A percentile compares a stretch with the other conserved stretches of the same genome.
Conservation (phyloP, 805 yeast genomes). For the Hanseniaspora occidentalis region DNA sequence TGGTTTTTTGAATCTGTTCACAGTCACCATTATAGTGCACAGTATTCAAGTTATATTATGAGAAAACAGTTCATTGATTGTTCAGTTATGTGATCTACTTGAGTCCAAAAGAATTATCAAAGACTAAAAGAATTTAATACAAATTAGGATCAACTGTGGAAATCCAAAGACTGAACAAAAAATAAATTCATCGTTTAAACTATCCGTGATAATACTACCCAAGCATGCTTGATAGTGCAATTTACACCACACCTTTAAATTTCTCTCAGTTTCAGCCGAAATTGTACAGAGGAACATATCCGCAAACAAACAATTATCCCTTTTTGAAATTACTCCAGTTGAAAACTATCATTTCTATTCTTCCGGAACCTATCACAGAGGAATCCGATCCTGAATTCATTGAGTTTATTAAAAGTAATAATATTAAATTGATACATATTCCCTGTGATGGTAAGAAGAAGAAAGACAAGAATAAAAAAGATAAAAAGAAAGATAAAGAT, state of each 20-base stretch:
- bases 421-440: constrained; percentile 57
- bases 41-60: too few species aligned
- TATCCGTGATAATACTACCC: background rate
- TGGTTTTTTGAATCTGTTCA: too few species aligned
- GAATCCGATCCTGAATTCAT: constrained; percentile 38
- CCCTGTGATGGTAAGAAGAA: constrained; percentile 39
- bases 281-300: constrained; percentile 78
- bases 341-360: constrained; percentile 62
- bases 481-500: constrained; percentile 10
- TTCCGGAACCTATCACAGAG: constrained; percentile 58
- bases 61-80: too few species aligned
- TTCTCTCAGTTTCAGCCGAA: constrained; percentile 60
- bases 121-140: too few species aligned
- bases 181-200: too few species aligned
- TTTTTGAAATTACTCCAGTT: constrained; percentile 55
- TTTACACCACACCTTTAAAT: constrained; percentile 59
- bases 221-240: background rate
- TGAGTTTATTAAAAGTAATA: constrained; percentile 38
- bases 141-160: too few species aligned
- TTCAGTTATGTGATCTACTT: too few species aligned
- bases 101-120: too few species aligned
- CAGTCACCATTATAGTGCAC: too few species aligned
- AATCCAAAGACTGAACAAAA: too few species aligned
- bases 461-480: constrained; percentile 8
- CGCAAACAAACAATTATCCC: constrained; percentile 58